These are phyloP conservation scores for Moesziomyces parantarcticus DNA, from an alignment of 1,284 basidiomycete species.

Conservation along the genomic window DNA sequence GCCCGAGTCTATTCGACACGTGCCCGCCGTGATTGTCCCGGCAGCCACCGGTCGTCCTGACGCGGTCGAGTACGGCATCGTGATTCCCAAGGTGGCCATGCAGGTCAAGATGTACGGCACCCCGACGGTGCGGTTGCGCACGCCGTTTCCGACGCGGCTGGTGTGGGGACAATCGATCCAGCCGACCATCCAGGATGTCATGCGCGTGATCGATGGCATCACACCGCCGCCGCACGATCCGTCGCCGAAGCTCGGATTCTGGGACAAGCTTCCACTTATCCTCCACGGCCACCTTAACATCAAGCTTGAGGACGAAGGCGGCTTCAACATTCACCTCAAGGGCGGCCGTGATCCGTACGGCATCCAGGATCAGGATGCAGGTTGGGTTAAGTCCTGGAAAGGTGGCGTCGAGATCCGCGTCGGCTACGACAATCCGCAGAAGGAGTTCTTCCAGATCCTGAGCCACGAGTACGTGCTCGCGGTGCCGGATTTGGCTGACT, in stretches of 20 bases:
- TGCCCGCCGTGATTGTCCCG: conserved; percentile 61
- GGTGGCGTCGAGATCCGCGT: conserved; percentile 80
- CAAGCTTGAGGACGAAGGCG: conserved; percentile 75
- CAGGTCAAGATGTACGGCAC: conserved; percentile 91
- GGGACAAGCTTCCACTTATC: conserved; percentile 79
- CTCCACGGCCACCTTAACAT: conserved; percentile 85
- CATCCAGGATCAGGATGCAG: conserved; percentile 80
- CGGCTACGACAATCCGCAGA: conserved; percentile 78
- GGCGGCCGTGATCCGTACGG: conserved; percentile 86
- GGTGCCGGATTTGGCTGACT: conserved; percentile 69
- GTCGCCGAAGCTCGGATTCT: conserved; percentile 90
- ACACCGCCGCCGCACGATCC: conserved; percentile 83
- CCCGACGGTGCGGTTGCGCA: conserved; percentile 74
- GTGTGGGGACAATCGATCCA: conserved; percentile 91
- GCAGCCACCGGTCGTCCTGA: conserved; percentile 69
- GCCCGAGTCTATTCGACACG: conserved; percentile 70
- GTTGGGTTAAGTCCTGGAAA: conserved; percentile 88
- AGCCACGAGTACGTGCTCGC: conserved; percentile 74
- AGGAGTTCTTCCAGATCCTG: conserved; percentile 84
- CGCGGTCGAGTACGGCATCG: conserved; percentile 74
- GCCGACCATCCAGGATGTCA: conserved; percentile 86
- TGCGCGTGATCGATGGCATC: conserved; percentile 84
- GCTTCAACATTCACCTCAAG: conserved; percentile 76
- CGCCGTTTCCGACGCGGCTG: conserved; percentile 78
- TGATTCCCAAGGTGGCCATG: conserved; percentile 91